These are phyloP conservation scores for Populus davidiana DNA, from an alignment of 345 rosid genomes.

Conservation along the genomic window DNA sequence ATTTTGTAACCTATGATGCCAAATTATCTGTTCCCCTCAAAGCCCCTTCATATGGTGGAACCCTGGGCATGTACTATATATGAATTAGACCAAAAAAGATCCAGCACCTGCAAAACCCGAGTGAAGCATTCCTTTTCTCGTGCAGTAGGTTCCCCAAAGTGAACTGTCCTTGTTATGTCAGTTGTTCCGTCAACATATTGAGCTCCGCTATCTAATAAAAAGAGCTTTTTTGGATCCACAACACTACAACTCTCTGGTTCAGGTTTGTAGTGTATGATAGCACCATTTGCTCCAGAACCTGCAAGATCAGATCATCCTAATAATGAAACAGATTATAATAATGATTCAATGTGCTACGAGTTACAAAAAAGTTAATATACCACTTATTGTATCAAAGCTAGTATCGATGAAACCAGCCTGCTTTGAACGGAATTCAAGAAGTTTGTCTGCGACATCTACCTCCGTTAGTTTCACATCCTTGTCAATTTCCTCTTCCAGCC, in stretches of 20 bases:
- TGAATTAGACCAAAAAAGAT: constrained; percentile 9
- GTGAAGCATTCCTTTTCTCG: constrained; percentile 92
- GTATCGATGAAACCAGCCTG: constrained; percentile 87
- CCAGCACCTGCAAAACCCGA: constrained; percentile 71
- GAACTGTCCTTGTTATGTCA: constrained; percentile 92
- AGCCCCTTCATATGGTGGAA: neutral
- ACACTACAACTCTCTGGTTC: constrained; percentile 77
- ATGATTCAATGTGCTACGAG: neutral
- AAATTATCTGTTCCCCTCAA: neutral
- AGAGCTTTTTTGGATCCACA: constrained; percentile 68
- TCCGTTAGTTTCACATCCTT: constrained; percentile 65
- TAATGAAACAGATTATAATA: constrained; percentile 9
- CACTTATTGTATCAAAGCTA: constrained; percentile 94
- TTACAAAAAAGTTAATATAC: constrained; percentile 36
- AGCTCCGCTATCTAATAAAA: constrained; percentile 92
- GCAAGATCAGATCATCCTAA: constrained; percentile 18
- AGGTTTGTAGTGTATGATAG: constrained; percentile 88
- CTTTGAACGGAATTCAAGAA: constrained; percentile 77
- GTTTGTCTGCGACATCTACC: constrained; percentile 81
- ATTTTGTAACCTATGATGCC: neutral
- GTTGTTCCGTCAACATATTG: constrained; percentile 96
- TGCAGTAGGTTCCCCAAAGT: constrained; percentile 73
- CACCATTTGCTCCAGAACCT: constrained; percentile 98
- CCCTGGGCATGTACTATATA: neutral
- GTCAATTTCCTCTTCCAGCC: constrained; percentile 81